A percentile compares a stretch with the other conserved stretches of the same genome.
Evolutionary conservation across 2,329 filamentous ascomycete genomes (phyloP).

Genomic region (Verticillium zaregamsianum): DNA sequence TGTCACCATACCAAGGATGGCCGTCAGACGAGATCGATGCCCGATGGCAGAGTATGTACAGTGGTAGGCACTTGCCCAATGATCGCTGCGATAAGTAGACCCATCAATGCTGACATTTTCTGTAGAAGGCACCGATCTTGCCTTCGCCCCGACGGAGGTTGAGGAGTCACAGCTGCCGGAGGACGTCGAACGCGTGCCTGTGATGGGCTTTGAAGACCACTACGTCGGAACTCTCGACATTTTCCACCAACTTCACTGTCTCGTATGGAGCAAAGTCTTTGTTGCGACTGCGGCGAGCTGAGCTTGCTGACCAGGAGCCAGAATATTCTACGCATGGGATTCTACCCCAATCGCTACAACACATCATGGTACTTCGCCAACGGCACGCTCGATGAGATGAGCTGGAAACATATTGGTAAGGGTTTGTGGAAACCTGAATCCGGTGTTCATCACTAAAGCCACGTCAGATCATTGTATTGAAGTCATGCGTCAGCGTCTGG

Average conservation of each 20-base stretch:
- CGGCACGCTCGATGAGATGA: not conserved
- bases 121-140: not conserved
- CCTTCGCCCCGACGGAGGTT: not conserved
- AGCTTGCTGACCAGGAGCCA: not conserved
- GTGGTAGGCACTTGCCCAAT: not conserved
- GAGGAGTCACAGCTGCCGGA: not conserved
- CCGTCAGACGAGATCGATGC: not conserved
- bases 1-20: not conserved
- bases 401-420: not conserved
- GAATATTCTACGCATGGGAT: not conserved
- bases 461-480: not conserved
- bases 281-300: too few relatives aligned
- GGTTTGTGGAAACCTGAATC: too few relatives aligned
- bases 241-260: constrained; percentile 1
- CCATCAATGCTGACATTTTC: not conserved
- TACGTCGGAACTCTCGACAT: not conserved
- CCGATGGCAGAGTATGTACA: not conserved
- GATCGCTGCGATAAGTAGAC: too few relatives aligned
- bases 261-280: not conserved
- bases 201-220: not conserved
- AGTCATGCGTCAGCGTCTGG: not conserved
- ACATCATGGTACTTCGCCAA: not conserved
- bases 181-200: not conserved
- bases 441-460: too few relatives aligned
- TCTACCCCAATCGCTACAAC: not conserved